A percentile compares a stretch with the other conserved stretches of the same genome.
These are phyloP conservation scores for Colletotrichum euphorbiae DNA, from an alignment of 2,329 filamentous ascomycete species.

Conservation along the genomic window DNA sequence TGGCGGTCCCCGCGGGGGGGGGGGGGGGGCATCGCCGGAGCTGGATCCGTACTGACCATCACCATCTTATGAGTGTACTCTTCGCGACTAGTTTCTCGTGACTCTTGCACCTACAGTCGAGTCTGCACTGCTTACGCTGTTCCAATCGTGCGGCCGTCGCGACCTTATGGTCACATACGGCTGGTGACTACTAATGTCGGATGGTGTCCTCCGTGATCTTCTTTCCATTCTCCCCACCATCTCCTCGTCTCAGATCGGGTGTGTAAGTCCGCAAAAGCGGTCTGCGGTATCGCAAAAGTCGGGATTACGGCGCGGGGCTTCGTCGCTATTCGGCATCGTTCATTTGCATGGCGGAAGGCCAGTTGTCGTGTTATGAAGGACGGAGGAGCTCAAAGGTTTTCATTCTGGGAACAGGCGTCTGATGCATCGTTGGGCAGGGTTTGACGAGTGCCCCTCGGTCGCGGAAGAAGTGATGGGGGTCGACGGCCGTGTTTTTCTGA, in stretches of 20 bases:
- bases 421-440: slow-evolving; percentile 19
- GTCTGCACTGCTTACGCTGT: slow-evolving; percentile 60
- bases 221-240: not conserved
- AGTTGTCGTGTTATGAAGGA: slow-evolving; percentile 13
- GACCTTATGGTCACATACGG: slow-evolving; percentile 67
- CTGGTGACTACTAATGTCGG: slow-evolving; percentile 45
- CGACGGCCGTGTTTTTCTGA: slow-evolving; percentile 17
- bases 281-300: slow-evolving; percentile 5
- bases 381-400: slow-evolving; percentile 24
- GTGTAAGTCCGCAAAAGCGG: not conserved
- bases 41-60: slow-evolving; percentile 57
- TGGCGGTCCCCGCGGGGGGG: no score
- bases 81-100: slow-evolving; percentile 26
- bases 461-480: slow-evolving; percentile 7
- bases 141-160: slow-evolving; percentile 58
- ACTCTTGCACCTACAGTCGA: slow-evolving; percentile 57
- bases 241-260: not conserved
- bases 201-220: not conserved
- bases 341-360: slow-evolving; percentile 2
- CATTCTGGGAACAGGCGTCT: not conserved
- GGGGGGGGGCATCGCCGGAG: slow-evolving; percentile 52
- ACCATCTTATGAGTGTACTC: slow-evolving; percentile 36
- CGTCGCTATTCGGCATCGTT: not conserved
- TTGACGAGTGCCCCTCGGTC: not conserved
- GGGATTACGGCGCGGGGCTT: not conserved